Base-by-base conservation (phyloP, 345 rosid species). In the Syzygium jambos region DNA sequence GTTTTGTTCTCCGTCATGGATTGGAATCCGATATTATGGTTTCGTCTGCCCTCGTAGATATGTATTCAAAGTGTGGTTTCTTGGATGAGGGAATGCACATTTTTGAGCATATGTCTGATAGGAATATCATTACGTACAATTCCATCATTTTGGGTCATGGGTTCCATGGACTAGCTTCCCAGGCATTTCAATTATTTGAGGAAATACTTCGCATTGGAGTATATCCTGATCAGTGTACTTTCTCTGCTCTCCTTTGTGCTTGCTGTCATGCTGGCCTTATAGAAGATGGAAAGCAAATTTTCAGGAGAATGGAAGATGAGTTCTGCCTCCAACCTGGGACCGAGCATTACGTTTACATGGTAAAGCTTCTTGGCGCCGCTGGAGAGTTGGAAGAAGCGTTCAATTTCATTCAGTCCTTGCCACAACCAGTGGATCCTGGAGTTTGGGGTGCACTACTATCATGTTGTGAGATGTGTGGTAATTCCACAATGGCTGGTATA, bases 221-320 rank as follows among this genome's bases (percentile, higher is more conserved):
- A 84, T 82, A 90, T 86, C 97, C 98, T 1, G 99, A 96, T 65
- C 92, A 90, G 73, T 90, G 93, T 83, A 95, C 98, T 85, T 96
- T 96, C 88, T 92, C 98, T 59, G 93, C 95, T 89, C 96, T 96
- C 53, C 98, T 97, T 86, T 93, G 93, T 87, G 91, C 95, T 84
- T 97, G 98, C 90, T 95, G 97, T 86, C 99, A 97, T 89, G 90
- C 93, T 6, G 99, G 98, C 87, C 94, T 94, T 82, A 91, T 94
- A 86, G 29, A 89, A 52, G 91, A 92, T 43, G 99, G 98, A 46
- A 87, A 84, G 89, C 92, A 92, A 88, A 87, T 94, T 51, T 94
- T 96, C 90, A 87, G 90, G 90, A 91, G 92, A 88, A 97, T 97
- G 98, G 89, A 80, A 86, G 90, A 90, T 73, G 97, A 97, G 85